Conservation (phyloP, 2,329 filamentous ascomycete species). For the Colletotrichum godetiae region DNA sequence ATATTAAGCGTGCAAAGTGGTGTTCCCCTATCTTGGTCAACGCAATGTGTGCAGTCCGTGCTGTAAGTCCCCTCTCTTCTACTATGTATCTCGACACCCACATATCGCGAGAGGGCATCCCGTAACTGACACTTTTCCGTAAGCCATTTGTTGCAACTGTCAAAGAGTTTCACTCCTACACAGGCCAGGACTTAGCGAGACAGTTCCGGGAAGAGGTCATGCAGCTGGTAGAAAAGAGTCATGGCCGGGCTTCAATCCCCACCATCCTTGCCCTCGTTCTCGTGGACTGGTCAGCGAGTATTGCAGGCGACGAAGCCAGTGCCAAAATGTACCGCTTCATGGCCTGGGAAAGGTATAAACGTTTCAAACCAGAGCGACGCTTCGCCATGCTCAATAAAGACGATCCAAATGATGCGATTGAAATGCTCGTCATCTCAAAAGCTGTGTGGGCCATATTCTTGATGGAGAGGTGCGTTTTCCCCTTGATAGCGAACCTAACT, state of each 20-base stretch:
- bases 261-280: constrained; percentile 23
- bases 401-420: not conserved
- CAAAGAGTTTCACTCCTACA: constrained; percentile 25
- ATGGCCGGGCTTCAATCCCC: constrained; percentile 26
- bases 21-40: constrained; percentile 47
- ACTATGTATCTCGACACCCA: not conserved
- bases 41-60: constrained; percentile 45
- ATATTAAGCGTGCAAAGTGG: constrained; percentile 38
- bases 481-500: not conserved
- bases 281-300: constrained; percentile 21
- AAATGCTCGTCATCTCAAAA: constrained; percentile 20
- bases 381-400: constrained; percentile 16
- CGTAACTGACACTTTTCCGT: not conserved
- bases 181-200: constrained; percentile 18
- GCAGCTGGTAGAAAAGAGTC: constrained; percentile 31
- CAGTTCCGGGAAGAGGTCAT: constrained; percentile 23
- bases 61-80: constrained; percentile 36
- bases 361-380: constrained; percentile 13
- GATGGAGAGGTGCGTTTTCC: constrained; percentile 22
- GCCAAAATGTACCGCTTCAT: constrained; percentile 34
- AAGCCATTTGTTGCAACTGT: constrained; percentile 29
- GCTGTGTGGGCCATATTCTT: constrained; percentile 27
- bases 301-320: constrained; percentile 25
- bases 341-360: constrained; percentile 33
- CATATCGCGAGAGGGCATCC: not conserved